Evolutionary conservation across 257 asterid species (phyloP).

Genomic region (Solanum habrochaites): DNA sequence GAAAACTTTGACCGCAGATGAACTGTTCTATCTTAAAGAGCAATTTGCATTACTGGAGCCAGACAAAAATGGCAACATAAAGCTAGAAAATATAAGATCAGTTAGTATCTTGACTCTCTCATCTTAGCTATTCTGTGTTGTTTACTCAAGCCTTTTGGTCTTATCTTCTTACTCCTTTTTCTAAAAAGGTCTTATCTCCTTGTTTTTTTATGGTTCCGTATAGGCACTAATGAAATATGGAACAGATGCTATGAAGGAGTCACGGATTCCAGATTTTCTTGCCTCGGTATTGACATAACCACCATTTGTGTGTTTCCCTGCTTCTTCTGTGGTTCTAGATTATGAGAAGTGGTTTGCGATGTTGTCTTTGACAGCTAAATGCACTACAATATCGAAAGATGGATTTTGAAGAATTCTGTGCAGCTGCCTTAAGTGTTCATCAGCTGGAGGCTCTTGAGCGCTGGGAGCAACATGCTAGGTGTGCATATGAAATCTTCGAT

Average conservation of each 20-base stretch:
- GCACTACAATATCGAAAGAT: slow-evolving; percentile 66
- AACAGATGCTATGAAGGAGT: slow-evolving; percentile 43
- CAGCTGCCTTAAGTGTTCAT: slow-evolving; percentile 51
- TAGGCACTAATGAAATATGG: slow-evolving; percentile 45
- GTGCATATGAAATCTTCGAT: slow-evolving; percentile 57
- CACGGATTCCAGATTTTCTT: slow-evolving; percentile 37
- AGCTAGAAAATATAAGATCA: slow-evolving; percentile 51
- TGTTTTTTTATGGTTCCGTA: neutral
- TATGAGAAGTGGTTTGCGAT: neutral
- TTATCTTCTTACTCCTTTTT: neutral
- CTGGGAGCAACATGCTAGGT: slow-evolving; percentile 57
- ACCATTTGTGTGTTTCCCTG: neutral
- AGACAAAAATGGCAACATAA: slow-evolving; percentile 56
- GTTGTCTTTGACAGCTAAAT: slow-evolving; percentile 34
- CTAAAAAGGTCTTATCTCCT: neutral
- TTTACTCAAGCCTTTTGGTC: neutral
- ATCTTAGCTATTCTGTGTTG: neutral
- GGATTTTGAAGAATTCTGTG: slow-evolving; percentile 64
- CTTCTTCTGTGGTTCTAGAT: neutral
- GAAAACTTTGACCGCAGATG: slow-evolving; percentile 59
- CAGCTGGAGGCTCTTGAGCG: slow-evolving; percentile 48
- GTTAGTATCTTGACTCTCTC: slow-evolving; percentile 24
- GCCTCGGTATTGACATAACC: slow-evolving; percentile 30
- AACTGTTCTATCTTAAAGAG: slow-evolving; percentile 59
- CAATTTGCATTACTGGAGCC: slow-evolving; percentile 66